Conservation (phyloP, 2,329 filamentous ascomycete genomes). For the Paecilomyces dactylethromorphus region DNA sequence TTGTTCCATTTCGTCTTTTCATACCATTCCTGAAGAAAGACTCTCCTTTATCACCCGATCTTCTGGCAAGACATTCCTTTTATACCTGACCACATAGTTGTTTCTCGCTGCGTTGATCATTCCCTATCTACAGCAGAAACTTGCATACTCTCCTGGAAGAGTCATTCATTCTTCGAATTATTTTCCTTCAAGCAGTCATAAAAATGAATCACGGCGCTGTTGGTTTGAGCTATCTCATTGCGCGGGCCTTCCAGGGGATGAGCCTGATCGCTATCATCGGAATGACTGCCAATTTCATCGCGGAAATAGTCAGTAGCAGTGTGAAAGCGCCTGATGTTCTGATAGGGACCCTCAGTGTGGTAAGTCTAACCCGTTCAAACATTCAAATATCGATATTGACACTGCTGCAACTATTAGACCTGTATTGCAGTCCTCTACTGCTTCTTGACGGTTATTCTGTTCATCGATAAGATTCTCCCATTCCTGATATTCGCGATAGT, state of each 20-base stretch:
- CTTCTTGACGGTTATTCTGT: conserved; percentile 73
- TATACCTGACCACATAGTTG: neutral
- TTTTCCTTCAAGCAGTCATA: neutral
- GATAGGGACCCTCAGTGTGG: conserved; percentile 71
- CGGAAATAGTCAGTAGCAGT: conserved; percentile 62
- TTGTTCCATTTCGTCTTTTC: neutral
- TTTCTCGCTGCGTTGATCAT: neutral
- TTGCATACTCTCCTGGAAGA: neutral
- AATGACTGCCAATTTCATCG: conserved; percentile 74
- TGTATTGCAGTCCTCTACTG: conserved; percentile 75
- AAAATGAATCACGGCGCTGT: conserved; percentile 55
- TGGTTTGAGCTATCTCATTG: conserved; percentile 69
- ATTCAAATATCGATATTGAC: neutral
- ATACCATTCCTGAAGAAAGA: neutral
- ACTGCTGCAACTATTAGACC: conserved; percentile 45
- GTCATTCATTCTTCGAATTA: neutral
- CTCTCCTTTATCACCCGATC: neutral
- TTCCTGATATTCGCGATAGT: conserved; percentile 61
- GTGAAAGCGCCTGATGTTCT: conserved; percentile 65
- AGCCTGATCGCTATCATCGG: conserved; percentile 72
- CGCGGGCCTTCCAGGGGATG: conserved; percentile 64
- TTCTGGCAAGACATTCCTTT: conserved; percentile 4
- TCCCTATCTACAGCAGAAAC: neutral
- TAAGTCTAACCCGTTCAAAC: conserved; percentile 40
- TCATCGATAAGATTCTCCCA: conserved; percentile 68